Evolutionary conservation across 192 early-diverging fungal species (phyloP), one percentile per base, ranked within the genome.

Genomic region (Gaertneriomyces sp.): DNA sequence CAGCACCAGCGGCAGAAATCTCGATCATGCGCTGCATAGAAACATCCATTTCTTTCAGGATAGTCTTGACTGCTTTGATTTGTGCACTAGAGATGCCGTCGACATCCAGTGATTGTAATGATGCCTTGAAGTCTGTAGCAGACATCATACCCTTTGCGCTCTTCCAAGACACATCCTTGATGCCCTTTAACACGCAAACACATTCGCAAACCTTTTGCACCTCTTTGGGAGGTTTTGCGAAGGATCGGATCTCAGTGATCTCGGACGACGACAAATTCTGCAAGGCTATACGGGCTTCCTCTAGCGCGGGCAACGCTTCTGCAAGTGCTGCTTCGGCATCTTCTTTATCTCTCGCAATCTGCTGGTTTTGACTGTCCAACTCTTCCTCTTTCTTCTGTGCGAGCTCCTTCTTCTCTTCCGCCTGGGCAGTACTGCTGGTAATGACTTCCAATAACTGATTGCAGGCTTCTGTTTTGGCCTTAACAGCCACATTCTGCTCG

Each of bases 301-400:
- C 83, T 6, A 85, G 70, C 4, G 83, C 83, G 7, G 83, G 83
- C 14, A 85, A 65, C 2, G 84, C 81, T 68, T 86, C 84, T 8
- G 77, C 78, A 42, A 86, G 71, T 14, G 84, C 84, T 12, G 70
- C 78, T 61, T 86, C 84, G 19, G 84, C 84, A 79, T 86, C 84
- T 62, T 86, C 84, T 61, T 86, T 86, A 53, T 86, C 84, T 68
- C 82, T 86, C 16, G 84, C 84, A 70, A 86, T 86, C 69, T 86
- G 84, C 11, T 76, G 64, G 44, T 76, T 76, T 60, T 85, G 83
- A 5, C 64, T 70, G 56, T 82, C 81, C 43, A 85, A 58, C 52
- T 85, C 83, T 8, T 55, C 61, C 51, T 75, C 83, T 53, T 85
- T 85, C 52, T 83, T 83, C 53, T 82, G 73, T 4, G 83, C 83